phyloP scores from a whole-genome alignment of 257 asterid species.

The Vinca minor region DNA sequence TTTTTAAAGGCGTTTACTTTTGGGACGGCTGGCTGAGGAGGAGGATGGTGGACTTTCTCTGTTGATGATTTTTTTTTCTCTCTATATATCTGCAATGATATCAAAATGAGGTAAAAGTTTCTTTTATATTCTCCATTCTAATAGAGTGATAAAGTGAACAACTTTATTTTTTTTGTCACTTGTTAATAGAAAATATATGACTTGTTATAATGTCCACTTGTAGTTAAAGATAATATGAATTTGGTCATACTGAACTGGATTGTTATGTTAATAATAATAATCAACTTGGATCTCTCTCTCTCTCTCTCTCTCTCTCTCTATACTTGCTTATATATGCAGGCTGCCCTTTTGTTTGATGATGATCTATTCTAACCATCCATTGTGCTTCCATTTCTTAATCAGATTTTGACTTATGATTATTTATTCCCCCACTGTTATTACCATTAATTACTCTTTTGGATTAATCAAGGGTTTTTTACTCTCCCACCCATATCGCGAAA shows the following conservation, averaged over 20 bases:
- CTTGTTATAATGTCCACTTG: conserved; percentile 27
- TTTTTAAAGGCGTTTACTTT: conserved; percentile 81
- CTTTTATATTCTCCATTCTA: conserved; percentile 38
- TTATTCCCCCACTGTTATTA: neutral
- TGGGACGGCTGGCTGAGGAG: conserved; percentile 61
- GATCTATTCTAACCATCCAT: neutral
- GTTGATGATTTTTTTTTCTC: conserved; percentile 5
- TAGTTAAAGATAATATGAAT: conserved; percentile 13
- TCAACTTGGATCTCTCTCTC: no score
- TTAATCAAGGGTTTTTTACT: neutral
- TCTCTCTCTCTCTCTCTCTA: no score
- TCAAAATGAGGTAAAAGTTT: conserved; percentile 19
- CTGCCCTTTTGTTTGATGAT: neutral
- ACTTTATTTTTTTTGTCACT: conserved; percentile 4
- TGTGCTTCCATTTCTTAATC: neutral
- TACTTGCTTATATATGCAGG: neutral
- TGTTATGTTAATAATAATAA: neutral
- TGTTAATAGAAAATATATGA: conserved; percentile 20
- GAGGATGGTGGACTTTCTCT: conserved; percentile 52
- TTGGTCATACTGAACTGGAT: conserved; percentile 11
- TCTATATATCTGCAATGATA: conserved; percentile 8
- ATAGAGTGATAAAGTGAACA: conserved; percentile 11
- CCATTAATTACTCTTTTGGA: neutral
- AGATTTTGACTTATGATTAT: conserved; percentile 7
- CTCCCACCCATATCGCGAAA: no score